These are phyloP conservation scores for Neurospora sp. DNA, from an alignment of 495 filamentous ascomycete genomes.

Conservation along the genomic window DNA sequence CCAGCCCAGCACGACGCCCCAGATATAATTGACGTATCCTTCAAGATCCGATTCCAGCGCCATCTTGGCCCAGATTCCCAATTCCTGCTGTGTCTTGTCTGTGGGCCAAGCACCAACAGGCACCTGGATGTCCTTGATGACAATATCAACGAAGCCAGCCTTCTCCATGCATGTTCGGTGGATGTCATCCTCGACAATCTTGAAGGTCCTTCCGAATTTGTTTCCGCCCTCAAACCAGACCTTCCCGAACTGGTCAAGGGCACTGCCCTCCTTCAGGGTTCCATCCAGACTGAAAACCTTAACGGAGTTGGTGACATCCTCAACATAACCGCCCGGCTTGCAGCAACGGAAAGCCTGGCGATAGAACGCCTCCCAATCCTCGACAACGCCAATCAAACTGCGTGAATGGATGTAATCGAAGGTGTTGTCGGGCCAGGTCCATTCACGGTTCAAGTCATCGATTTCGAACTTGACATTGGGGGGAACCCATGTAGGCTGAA, in stretches of 20 bases:
- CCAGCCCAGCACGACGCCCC: constrained; percentile 9
- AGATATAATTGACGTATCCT: constrained; percentile 7
- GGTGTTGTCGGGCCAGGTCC: constrained; percentile 35
- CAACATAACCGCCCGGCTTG: constrained; percentile 30
- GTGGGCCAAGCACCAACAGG: constrained; percentile 38
- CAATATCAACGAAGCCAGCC: constrained; percentile 47
- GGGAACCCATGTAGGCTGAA: constrained; percentile 42
- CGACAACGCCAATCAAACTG: constrained; percentile 42
- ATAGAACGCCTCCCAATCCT: constrained; percentile 41
- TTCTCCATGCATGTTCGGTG: constrained; percentile 45
- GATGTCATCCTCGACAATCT: constrained; percentile 26
- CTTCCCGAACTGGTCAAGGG: constrained; percentile 21
- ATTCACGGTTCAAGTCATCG: constrained; percentile 45
- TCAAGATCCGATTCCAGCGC: constrained; percentile 3
- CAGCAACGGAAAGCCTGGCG: constrained; percentile 20
- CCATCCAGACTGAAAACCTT: constrained; percentile 16
- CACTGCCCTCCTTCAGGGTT: constrained; percentile 19
- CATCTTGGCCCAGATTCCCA: constrained; percentile 25
- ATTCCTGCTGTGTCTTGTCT: constrained; percentile 35
- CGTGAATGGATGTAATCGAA: constrained; percentile 61
- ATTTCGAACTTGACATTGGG: constrained; percentile 45
- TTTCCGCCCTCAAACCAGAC: constrained; percentile 14
- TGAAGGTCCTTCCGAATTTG: constrained; percentile 10
- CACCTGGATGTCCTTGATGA: constrained; percentile 13
- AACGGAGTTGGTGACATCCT: constrained; percentile 15